These are phyloP conservation scores for Lumnitzera racemosa DNA, from an alignment of 345 rosid species.

Conservation along the genomic window DNA sequence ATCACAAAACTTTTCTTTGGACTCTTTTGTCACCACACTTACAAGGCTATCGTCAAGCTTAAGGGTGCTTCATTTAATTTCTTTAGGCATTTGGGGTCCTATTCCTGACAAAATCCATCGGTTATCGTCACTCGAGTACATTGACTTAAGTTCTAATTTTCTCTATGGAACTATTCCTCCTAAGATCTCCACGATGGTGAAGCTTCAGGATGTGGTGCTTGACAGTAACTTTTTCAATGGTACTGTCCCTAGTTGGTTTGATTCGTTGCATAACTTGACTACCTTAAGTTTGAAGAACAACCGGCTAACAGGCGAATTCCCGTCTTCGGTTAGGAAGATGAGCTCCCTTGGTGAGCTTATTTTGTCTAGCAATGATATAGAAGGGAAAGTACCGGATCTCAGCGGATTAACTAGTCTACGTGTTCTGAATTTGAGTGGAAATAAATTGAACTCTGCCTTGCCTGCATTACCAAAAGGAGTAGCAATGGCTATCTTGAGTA, in stretches of 20 bases:
- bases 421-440: slow-evolving; percentile 36
- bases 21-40: slow-evolving; percentile 59
- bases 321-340: slow-evolving; percentile 21
- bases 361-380: slow-evolving; percentile 28
- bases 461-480: slow-evolving; percentile 36
- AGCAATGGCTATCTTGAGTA: slow-evolving; percentile 26
- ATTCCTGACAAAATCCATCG: slow-evolving; percentile 68
- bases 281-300: slow-evolving; percentile 46
- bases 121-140: slow-evolving; percentile 45
- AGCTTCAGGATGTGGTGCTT: slow-evolving; percentile 43
- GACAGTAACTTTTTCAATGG: slow-evolving; percentile 59
- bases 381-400: slow-evolving; percentile 38
- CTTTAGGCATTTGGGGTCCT: slow-evolving; percentile 75
- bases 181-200: slow-evolving; percentile 50
- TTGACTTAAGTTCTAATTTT: slow-evolving; percentile 63
- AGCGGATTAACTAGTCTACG: slow-evolving; percentile 17
- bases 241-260: slow-evolving; percentile 50
- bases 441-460: slow-evolving; percentile 26
- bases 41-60: slow-evolving; percentile 39
- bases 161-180: slow-evolving; percentile 65
- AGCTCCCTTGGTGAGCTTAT: slow-evolving; percentile 21
- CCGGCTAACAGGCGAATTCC: slow-evolving; percentile 33
- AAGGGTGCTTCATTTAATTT: slow-evolving; percentile 49
- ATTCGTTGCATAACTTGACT: slow-evolving; percentile 36
- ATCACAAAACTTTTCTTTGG: slow-evolving; percentile 54